Conservation (phyloP, 192 early-diverging fungal genomes). For the Chytriomyces hyalinus region DNA sequence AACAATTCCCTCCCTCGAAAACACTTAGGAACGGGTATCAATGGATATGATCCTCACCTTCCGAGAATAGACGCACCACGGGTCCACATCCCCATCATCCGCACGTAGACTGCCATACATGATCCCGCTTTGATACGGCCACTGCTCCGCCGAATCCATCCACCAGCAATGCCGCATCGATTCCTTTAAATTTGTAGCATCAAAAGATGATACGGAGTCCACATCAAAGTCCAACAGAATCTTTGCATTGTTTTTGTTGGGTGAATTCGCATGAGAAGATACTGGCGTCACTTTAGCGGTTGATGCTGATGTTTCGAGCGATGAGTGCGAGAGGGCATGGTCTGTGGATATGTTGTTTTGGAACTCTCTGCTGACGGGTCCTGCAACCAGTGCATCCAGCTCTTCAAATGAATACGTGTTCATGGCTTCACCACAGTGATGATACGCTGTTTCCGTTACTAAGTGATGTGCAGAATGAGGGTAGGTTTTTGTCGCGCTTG, state of each 20-base stretch:
- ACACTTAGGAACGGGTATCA: too few relatives aligned
- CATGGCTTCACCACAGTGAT: slow-evolving; percentile 15
- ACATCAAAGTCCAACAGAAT: not conserved
- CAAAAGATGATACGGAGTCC: not conserved
- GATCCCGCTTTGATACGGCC: not conserved
- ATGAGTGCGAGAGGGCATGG: not conserved
- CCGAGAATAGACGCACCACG: not conserved
- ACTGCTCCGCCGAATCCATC: not conserved
- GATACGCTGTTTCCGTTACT: too few relatives aligned
- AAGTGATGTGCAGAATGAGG: too few relatives aligned
- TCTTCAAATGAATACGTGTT: slow-evolving; percentile 23
- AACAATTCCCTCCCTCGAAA: too few relatives aligned
- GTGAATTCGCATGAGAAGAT: slow-evolving; percentile 15
- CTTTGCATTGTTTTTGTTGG: not conserved
- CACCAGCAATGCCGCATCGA: not conserved
- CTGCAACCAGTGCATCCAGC: not conserved
- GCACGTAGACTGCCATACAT: not conserved
- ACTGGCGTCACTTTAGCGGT: slow-evolving; percentile 1
- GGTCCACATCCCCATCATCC: not conserved
- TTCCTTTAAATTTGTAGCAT: not conserved
- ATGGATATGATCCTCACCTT: not conserved
- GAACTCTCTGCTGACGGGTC: not conserved
- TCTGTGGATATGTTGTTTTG: not conserved
- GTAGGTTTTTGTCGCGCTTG: too few relatives aligned
- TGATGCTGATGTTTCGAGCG: not conserved